Percentiles rank a stretch among this genome's conserved stretches.
phyloP scores from a whole-genome alignment of 495 filamentous ascomycete species.

The Talaromyces nanjingensis region DNA sequence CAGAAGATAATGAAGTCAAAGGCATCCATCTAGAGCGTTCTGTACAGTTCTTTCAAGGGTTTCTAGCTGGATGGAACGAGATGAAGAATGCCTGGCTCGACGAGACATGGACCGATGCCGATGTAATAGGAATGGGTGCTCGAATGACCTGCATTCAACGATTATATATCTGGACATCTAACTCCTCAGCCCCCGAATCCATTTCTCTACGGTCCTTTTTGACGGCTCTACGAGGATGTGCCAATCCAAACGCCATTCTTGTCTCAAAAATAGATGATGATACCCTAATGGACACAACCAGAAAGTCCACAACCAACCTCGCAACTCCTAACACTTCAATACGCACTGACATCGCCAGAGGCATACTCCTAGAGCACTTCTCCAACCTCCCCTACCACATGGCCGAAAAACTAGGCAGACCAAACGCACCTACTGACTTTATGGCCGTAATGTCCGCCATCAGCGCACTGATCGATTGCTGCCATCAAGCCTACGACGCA shows the following conservation, averaged over 20 bases:
- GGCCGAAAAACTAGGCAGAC: conserved; percentile 16
- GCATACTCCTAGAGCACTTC: conserved; percentile 13
- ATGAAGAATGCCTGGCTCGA: background rate
- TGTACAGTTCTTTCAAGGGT: background rate
- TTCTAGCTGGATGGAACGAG: conserved; percentile 1
- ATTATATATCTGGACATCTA: conserved; percentile 13
- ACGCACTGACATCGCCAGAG: conserved; percentile 1
- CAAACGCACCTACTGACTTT: conserved; percentile 13
- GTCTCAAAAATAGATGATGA: background rate
- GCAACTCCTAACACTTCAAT: background rate
- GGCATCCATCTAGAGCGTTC: background rate
- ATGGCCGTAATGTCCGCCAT: conserved; percentile 19
- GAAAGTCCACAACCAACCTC: background rate
- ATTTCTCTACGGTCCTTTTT: background rate
- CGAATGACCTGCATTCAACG: conserved; percentile 15
- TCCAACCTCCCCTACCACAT: conserved; percentile 18
- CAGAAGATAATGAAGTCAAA: conserved; percentile 9
- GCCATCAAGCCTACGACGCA: conserved; percentile 12
- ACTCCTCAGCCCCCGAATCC: background rate
- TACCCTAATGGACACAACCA: background rate
- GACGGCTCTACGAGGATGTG: conserved; percentile 4
- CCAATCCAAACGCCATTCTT: background rate
- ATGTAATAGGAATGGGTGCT: conserved; percentile 9
- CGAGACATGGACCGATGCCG: no score
- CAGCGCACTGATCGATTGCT: conserved; percentile 15